Conservation (phyloP, 1,284 basidiomycete genomes). For the Tausonia pullulans region DNA sequence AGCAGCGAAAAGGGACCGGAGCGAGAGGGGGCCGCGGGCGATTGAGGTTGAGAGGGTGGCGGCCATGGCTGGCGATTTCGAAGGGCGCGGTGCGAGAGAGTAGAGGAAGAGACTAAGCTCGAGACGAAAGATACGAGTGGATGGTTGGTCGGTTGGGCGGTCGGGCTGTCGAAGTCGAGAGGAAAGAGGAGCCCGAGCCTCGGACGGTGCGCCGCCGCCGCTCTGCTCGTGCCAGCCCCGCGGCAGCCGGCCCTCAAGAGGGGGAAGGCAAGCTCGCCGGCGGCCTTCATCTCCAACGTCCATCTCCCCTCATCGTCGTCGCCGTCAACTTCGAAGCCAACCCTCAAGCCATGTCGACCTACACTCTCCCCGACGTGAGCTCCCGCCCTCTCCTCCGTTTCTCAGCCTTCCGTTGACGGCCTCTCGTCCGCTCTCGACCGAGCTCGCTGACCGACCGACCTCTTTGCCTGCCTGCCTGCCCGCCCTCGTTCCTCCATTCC, state of each 20-base stretch:
- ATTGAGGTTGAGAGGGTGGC: not conserved
- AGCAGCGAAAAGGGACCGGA: not conserved
- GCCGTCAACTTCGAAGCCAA: constrained; percentile 33
- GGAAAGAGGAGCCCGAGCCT: not conserved
- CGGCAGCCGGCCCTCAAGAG: not conserved
- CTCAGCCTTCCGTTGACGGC: no score
- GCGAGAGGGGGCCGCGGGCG: not conserved
- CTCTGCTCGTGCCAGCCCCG: no score
- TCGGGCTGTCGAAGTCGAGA: not conserved
- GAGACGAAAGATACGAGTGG: not conserved
- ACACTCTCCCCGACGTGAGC: constrained; percentile 28
- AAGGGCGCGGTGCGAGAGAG: not conserved
- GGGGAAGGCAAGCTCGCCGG: not conserved
- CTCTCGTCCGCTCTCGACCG: no score
- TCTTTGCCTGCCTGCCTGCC: not conserved
- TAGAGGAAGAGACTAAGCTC: not conserved
- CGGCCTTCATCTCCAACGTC: constrained; percentile 8
- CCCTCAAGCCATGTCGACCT: constrained; percentile 27
- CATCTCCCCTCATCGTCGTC: constrained; percentile 37
- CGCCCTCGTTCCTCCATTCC: not conserved
- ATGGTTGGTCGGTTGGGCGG: not conserved
- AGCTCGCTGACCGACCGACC: not conserved
- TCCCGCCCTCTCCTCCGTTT: not conserved
- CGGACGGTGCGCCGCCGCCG: not conserved
- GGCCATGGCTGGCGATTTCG: not conserved